Base-by-base conservation (phyloP, 805 yeast genomes). In the Ogataea zsoltii region DNA sequence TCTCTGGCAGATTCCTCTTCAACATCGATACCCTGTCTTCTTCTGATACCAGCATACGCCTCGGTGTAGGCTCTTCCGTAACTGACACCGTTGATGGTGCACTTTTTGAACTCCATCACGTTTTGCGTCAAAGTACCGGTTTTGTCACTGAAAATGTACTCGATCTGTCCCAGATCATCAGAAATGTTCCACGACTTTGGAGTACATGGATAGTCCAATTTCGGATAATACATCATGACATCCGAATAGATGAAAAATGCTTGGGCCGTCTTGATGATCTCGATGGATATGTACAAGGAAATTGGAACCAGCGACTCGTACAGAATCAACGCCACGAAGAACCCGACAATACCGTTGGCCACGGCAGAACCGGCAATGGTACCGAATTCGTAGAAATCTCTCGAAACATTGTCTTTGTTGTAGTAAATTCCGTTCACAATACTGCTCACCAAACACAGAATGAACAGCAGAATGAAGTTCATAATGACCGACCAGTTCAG, bases 121-220 rank as follows among this genome's bases (percentile, higher is more conserved):
- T 86, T 86, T 61, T 86, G 94, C 1, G 95, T 86, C 56, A 86
- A 67, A 1, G 95, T 86, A 50, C 95, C 95, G 0, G 95, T 86
- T 61, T 86, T 86, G 67, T 86, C 95, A 66, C 89, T 82, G 63
- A 87, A 87, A 39, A 87, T 80, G 60, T 87, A 87, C 61, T 87
- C 96, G 53, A 87, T 83, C 63, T 87, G 95, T 26, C 95, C 95
- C 56, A 87, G 69, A 65, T 87, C 95, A 70, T 87, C 95, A 2
- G 91, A 83, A 35, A 87, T 86, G 59, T 80, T 83, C 95, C 95
- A 87, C 0, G 91, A 76, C 59, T 86, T 85, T 13, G 95, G 94
- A 10, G 85, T 81, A 63, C 95, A 87, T 2, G 94, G 92, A 56
- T 80, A 86, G 62, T 87, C 92, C 48, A 87, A 66, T 43, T 65